Evolutionary conservation across 768 basidiomycete species (phyloP).

Genomic region (Russula foetens): DNA sequence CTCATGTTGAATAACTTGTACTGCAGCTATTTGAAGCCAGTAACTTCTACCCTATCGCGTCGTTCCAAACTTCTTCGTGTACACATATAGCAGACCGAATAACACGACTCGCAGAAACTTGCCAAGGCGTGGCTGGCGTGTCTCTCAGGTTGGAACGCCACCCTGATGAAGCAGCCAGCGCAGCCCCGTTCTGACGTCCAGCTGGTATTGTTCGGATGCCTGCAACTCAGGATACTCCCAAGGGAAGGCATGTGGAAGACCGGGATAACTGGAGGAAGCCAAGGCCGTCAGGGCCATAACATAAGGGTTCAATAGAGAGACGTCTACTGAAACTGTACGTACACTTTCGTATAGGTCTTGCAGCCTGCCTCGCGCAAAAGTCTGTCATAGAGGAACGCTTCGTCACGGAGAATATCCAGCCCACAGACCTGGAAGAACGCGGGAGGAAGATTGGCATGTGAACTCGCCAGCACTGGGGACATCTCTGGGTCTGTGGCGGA

Average conservation of each 20-base stretch:
- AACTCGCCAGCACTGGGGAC: background rate
- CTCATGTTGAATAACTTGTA: background rate
- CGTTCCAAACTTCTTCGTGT: background rate
- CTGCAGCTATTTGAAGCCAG: background rate
- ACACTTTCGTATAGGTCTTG: slow-evolving; percentile 1
- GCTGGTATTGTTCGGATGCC: background rate
- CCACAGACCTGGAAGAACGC: background rate
- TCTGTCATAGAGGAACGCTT: background rate
- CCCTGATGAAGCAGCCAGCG: background rate
- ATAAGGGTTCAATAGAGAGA: background rate
- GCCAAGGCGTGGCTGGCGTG: background rate
- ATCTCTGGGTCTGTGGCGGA: background rate
- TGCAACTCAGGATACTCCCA: background rate
- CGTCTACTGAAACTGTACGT: background rate
- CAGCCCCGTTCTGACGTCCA: background rate
- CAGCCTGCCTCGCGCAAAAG: background rate
- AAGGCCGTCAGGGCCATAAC: background rate
- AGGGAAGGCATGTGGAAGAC: background rate
- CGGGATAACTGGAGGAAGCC: background rate
- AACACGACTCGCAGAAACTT: background rate
- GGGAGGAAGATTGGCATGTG: background rate
- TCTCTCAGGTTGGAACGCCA: background rate
- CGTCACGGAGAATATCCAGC: slow-evolving; percentile 6
- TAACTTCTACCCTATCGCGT: background rate
- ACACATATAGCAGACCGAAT: too few species aligned